Evolutionary conservation across 768 basidiomycete species (phyloP).

Genomic region (Dictyophora rubrovolvata): DNA sequence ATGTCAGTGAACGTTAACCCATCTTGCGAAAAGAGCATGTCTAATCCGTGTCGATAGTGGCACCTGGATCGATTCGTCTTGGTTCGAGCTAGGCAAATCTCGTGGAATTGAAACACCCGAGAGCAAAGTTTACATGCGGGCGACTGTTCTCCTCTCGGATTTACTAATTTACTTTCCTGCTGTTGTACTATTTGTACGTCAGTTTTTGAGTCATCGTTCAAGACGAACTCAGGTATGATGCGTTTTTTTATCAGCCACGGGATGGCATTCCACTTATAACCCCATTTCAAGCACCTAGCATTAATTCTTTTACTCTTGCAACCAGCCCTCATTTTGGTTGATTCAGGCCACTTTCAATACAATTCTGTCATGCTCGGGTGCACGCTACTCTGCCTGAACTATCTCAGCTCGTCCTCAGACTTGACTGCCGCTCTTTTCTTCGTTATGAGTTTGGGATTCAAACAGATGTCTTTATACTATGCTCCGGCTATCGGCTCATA

Average conservation of each 20-base stretch:
- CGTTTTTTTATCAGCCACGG: background rate
- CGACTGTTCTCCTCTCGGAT: constrained; percentile 62
- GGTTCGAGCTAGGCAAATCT: constrained; percentile 64
- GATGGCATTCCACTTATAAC: background rate
- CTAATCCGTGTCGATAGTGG: constrained; percentile 28
- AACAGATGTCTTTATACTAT: constrained; percentile 95
- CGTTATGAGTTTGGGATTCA: constrained; percentile 80
- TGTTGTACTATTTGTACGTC: constrained; percentile 50
- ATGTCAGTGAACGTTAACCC: constrained; percentile 37
- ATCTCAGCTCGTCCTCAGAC: constrained; percentile 62
- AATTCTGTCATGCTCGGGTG: constrained; percentile 90
- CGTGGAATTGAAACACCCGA: constrained; percentile 59
- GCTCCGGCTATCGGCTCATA: constrained; percentile 89
- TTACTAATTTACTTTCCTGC: constrained; percentile 66
- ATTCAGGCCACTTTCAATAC: constrained; percentile 94
- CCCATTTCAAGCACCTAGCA: constrained; percentile 45
- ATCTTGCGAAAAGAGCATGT: constrained; percentile 14
- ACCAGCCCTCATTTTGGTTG: constrained; percentile 74
- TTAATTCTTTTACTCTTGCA: constrained; percentile 67
- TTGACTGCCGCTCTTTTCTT: constrained; percentile 69
- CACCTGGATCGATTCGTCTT: constrained; percentile 38
- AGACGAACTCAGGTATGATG: constrained; percentile 62
- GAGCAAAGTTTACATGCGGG: constrained; percentile 73
- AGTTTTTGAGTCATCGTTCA: constrained; percentile 62
- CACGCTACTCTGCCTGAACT: constrained; percentile 56